Evolutionary conservation across 1,284 basidiomycete species (phyloP), one percentile per base, ranked within the genome.

Genomic region (Cutaneotrichosporon mucoides): DNA sequence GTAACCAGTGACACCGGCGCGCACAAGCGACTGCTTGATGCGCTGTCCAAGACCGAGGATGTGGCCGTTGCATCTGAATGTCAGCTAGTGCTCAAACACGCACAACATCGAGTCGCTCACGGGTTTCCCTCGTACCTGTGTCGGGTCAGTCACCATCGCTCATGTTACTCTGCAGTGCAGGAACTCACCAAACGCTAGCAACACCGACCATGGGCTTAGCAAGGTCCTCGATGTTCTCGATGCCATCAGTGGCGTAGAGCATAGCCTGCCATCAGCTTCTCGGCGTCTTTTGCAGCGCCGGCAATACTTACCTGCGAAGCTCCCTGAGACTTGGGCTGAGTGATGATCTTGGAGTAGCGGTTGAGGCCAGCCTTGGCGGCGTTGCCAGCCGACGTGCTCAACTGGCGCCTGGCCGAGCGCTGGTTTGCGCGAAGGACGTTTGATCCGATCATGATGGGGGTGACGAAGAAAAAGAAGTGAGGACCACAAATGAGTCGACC

Each of bases 121-220:
- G 90, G 90, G 76, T 91, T 91, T 42, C 90, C 90, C 75, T 92
- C 90, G 72, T 92, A 92, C 89, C 89, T 90, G 68, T 11, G 58
- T 8, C 24, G 24, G 24, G 59, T 62, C 56, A 66, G 63, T 62
- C 60, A 60, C 63, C 33, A 33, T 16, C 24, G 15, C 24, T 15
- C 13, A 37, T 50, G 40, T 49, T 45, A 24, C 37, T n/a, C 42
- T 33, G n/a, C 42, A 7, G 37, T 16, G 4, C 43, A 8, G 33
- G 12, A 10, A 82, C 87, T 77, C 73, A 93, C 93, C 93, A 97
- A 37, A 97, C 88, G 68, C 90, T 93, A 7, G 87, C 93, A 44
- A 97, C 86, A 61, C 93, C 93, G 62, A 97, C 89, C 93, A 97
- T 96, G 56, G 92, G 86, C 78, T 94, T 96, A 70, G 89, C 81